Conservation (phyloP, 139 green algal species). For the Eudorina sp. region DNA sequence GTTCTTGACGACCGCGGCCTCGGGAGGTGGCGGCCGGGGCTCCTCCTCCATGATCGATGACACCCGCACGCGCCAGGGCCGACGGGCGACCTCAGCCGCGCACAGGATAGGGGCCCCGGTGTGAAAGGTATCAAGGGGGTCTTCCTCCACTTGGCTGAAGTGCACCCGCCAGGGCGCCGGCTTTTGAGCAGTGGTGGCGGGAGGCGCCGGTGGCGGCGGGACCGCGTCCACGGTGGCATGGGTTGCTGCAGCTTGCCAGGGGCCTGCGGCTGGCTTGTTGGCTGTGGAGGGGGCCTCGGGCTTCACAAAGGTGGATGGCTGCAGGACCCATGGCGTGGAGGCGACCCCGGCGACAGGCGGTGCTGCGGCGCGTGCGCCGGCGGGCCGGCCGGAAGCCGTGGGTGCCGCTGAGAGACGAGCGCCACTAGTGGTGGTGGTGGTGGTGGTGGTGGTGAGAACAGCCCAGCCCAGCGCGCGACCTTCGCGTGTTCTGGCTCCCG, state of each 20-base stretch:
- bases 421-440: background rate
- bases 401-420: no score
- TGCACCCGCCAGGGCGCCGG: conserved; percentile 38
- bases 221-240: background rate
- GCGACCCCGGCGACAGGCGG: background rate
- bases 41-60: conserved; percentile 13
- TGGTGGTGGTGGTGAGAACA: background rate
- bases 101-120: background rate
- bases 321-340: background rate
- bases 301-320: background rate
- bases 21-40: background rate
- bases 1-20: background rate
- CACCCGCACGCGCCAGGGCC: conserved; percentile 39
- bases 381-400: background rate
- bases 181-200: background rate
- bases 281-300: background rate
- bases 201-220: background rate
- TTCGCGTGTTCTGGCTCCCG: background rate
- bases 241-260: background rate
- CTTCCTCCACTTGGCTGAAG: conserved; percentile 41
- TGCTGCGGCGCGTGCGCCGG: background rate
- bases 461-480: no score
- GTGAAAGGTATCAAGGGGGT: background rate
- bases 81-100: background rate
- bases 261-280: background rate